Evolutionary conservation across 441 rosid species (phyloP), one percentile per base, ranked within the genome.

Genomic region (Adansonia gregorii): DNA sequence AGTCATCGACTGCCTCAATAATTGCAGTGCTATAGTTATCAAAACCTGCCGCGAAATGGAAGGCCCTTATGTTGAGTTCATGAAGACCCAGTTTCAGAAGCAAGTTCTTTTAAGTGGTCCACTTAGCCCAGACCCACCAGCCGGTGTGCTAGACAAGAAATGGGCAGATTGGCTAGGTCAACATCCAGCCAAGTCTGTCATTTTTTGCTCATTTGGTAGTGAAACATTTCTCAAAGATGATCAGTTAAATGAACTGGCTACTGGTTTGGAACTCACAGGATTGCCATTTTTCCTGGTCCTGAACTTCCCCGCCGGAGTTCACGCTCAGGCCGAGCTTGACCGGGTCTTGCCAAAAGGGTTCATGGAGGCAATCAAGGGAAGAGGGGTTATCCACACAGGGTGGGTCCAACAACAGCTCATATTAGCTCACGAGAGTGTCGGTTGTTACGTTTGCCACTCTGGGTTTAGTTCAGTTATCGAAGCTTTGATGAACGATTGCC

Each of bases 381-480:
- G 83, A 63, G 86, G 81, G 8, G 39, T 77, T 9, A 65, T 82
- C 68, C 84, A 84, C 63, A 51, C 76, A 8, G 86, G 87, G 0
- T 84, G 86, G 87, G 82, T 86, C 17, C 89, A 63, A 8, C 85
- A 84, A 15, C 77, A 22, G 27, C 84, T 79, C 4, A 79, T 84
- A 2, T 68, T 86, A 41, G 82, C 79, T 0, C 79, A 82, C 45
- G 31, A 49, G 0, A 77, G 78, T 4, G 83, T 84, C 1, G 86
- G 84, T 0, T 86, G 85, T 39, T 83, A 11, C n/a, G 10, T 84
- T 3, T 80, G 71, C 56, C 89, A 86, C 24, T 73, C 83, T 0
- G 86, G 89, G 8, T 81, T 77, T 11, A 81, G 86, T 77, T 86
- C 85, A 0, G 15, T 84, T n/a, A 64, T 79, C 3, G 87, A 86